Conservation (phyloP, 768 basidiomycete genomes). For the Termitomyces sp. region DNA sequence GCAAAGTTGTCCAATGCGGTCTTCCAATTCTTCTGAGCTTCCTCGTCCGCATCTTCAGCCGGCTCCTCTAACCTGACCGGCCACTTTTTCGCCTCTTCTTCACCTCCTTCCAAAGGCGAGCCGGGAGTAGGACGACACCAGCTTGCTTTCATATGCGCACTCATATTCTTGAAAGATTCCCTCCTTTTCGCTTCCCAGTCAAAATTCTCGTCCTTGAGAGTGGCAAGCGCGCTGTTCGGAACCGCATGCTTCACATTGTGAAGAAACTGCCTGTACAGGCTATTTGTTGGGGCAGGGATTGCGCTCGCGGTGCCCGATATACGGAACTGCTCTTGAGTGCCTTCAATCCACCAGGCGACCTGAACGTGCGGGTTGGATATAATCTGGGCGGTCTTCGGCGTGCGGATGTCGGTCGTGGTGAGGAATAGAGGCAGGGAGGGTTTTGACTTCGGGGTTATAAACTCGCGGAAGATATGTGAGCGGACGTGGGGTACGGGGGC, state of each 20-base stretch:
- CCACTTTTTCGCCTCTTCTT: constrained; percentile 60
- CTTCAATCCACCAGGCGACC: constrained; percentile 69
- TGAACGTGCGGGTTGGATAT: constrained; percentile 46
- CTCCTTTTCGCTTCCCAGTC: constrained; percentile 66
- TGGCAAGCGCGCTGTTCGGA: constrained; percentile 18
- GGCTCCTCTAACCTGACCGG: constrained; percentile 48
- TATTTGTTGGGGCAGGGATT: constrained; percentile 43
- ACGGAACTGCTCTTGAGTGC: constrained; percentile 69
- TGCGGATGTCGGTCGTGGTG: constrained; percentile 66
- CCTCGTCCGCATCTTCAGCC: constrained; percentile 30
- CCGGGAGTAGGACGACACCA: constrained; percentile 74
- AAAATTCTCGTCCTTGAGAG: constrained; percentile 34
- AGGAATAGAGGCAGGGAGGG: constrained; percentile 57
- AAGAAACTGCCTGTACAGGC: constrained; percentile 27
- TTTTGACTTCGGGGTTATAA: constrained; percentile 37
- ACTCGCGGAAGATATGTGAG: constrained; percentile 55
- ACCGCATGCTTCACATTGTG: constrained; percentile 11
- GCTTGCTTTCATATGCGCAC: constrained; percentile 57
- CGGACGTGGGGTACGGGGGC: constrained; percentile 53
- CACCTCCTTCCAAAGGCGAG: constrained; percentile 38
- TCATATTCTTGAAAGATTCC: constrained; percentile 56
- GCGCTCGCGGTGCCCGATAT: constrained; percentile 52
- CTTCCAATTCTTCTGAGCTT: constrained; percentile 42
- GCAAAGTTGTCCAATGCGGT: constrained; percentile 63
- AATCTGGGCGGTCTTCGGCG: constrained; percentile 62